phyloP scores from a whole-genome alignment of 2,329 filamentous ascomycete species.

The Amesomyces nigricolor region DNA sequence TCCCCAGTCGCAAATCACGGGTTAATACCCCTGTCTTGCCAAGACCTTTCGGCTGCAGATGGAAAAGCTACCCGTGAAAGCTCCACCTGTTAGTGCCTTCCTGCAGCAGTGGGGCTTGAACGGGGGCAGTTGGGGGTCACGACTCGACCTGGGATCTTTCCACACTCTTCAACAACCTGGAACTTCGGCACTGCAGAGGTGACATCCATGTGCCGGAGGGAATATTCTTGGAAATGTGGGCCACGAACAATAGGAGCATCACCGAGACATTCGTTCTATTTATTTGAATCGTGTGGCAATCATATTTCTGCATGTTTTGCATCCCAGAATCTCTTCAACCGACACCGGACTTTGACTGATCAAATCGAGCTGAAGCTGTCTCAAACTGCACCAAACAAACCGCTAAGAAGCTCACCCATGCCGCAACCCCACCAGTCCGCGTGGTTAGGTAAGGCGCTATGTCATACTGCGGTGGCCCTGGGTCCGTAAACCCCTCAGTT shows the following conservation, averaged over 20 bases:
- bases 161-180: background rate
- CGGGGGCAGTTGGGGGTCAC: background rate
- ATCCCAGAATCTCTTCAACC: too few species aligned
- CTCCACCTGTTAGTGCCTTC: background rate
- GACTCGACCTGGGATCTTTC: background rate
- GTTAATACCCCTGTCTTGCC: background rate
- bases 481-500: slow-evolving; percentile 22
- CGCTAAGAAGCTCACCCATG: background rate
- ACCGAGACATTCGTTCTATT: too few species aligned
- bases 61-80: background rate
- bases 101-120: background rate
- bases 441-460: slow-evolving; percentile 13
- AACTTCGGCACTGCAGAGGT: too few species aligned
- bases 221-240: too few species aligned
- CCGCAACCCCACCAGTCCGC: slow-evolving; percentile 2
- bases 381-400: too few species aligned
- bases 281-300: too few species aligned
- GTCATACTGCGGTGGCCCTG: slow-evolving; percentile 12
- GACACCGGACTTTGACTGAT: too few species aligned
- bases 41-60: background rate
- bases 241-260: too few species aligned
- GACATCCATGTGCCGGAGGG: too few species aligned
- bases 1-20: slow-evolving; percentile 2
- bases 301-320: too few species aligned
- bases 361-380: too few species aligned